These are phyloP conservation scores for Apiotrichum gamsii DNA, from an alignment of 1,284 basidiomycete genomes.

Conservation along the genomic window DNA sequence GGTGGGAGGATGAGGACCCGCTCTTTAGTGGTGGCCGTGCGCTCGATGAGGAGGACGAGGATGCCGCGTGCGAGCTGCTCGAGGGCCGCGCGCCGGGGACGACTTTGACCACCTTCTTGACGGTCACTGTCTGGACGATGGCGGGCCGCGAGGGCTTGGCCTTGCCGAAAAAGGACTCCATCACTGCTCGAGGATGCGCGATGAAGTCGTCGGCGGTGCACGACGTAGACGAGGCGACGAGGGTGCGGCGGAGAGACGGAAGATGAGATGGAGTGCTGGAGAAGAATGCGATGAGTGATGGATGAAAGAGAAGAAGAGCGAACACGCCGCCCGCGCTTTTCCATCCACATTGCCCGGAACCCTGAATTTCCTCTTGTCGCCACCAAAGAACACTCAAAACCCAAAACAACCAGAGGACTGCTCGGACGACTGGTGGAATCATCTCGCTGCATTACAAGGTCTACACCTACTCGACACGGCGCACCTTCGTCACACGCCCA, in stretches of 20 bases:
- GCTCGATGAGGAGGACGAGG: conserved; percentile 1
- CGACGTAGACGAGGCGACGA: too few species aligned
- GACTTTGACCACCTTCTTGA: conserved; percentile 16
- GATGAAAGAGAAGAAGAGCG: too few species aligned
- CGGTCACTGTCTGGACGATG: conserved; percentile 20
- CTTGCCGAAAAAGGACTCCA: conserved; percentile 33
- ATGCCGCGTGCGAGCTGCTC: background rate
- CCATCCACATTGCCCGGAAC: too few species aligned
- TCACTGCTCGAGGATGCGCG: conserved; percentile 6
- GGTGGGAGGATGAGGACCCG: background rate
- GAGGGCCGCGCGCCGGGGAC: background rate
- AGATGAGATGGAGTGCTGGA: background rate
- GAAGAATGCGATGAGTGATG: too few species aligned
- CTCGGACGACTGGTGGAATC: too few species aligned
- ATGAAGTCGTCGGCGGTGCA: background rate
- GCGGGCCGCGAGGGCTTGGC: conserved; percentile 13
- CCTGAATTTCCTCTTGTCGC: too few species aligned
- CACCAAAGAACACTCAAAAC: background rate
- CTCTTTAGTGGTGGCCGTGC: background rate
- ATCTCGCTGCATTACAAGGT: too few species aligned
- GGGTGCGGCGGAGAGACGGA: background rate
- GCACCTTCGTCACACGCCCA: conserved; percentile 16
- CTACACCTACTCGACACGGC: conserved; percentile 18
- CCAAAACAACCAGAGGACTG: too few species aligned
- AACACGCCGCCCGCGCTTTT: too few species aligned